Conservation (phyloP, 83 land plant species). For the Picea abies region DNA sequence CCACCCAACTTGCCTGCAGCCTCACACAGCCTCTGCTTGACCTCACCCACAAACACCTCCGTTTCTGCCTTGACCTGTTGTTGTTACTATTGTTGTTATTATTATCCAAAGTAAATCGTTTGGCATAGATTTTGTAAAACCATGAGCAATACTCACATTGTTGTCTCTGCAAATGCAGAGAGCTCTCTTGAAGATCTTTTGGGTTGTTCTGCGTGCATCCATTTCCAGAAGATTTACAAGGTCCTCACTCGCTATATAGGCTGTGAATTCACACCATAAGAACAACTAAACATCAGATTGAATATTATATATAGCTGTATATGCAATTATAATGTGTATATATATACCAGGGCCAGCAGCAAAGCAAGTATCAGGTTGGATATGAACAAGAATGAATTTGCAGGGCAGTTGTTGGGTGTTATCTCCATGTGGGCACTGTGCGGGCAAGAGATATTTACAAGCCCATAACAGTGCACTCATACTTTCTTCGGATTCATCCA, state of each 20-base stretch:
- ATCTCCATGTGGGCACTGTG: too few relatives aligned
- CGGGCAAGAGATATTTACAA: too few relatives aligned
- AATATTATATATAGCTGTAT: too few relatives aligned
- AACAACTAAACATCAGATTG: too few relatives aligned
- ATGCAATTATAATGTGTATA: too few relatives aligned
- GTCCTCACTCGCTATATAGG: neutral
- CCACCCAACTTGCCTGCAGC: neutral
- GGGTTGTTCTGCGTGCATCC: neutral
- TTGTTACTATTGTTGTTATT: neutral
- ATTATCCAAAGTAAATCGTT: neutral
- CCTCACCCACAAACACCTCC: neutral
- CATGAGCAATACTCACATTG: neutral
- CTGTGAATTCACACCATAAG: neutral
- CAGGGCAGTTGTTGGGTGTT: too few relatives aligned
- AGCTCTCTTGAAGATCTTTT: neutral
- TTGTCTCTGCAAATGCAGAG: neutral
- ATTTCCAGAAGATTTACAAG: neutral
- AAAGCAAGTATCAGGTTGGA: too few relatives aligned
- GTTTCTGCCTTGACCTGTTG: neutral
- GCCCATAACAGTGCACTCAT: too few relatives aligned
- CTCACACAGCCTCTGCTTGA: constrained; percentile 1
- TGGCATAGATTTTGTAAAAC: neutral
- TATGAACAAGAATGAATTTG: too few relatives aligned
- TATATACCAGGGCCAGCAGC: too few relatives aligned
- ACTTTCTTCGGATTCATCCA: too few relatives aligned